phyloP scores from a whole-genome alignment of 441 rosid genomes.

The Dalechampia spathulata region DNA sequence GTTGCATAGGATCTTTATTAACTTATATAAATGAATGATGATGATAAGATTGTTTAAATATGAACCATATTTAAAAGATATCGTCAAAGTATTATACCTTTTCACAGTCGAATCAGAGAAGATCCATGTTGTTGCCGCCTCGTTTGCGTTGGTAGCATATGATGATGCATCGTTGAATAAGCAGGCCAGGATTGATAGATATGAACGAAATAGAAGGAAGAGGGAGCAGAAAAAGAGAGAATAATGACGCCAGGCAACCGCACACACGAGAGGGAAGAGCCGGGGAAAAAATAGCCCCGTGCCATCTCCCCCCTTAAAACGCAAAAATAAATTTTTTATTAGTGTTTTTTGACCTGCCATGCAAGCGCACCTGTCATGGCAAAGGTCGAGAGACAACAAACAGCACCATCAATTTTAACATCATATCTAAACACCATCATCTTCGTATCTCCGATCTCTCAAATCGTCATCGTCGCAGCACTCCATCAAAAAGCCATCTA shows the following conservation, averaged over 20 bases:
- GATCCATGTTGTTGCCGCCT: background rate
- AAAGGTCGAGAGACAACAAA: slow-evolving; percentile 64
- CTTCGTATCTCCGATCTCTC: background rate
- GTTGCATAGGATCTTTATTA: no score
- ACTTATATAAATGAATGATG: no score
- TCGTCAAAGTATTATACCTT: no score
- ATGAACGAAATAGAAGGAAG: no score
- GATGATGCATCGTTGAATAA: no score
- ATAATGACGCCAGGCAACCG: no score
- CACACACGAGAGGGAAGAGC: no score
- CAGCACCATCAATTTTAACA: background rate
- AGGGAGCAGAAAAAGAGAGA: no score
- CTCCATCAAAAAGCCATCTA: background rate
- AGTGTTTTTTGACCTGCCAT: slow-evolving; percentile 73
- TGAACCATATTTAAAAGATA: no score
- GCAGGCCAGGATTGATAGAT: background rate
- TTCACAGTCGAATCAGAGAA: no score
- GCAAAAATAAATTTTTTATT: slow-evolving; percentile 39
- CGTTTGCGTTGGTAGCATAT: slow-evolving; percentile 1
- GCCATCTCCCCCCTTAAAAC: slow-evolving; percentile 73
- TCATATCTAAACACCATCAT: background rate
- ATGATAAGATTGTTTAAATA: no score
- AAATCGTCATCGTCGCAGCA: background rate
- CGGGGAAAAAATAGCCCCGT: slow-evolving; percentile 38
- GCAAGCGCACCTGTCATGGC: slow-evolving; percentile 99